Percentiles rank a stretch among this genome's conserved stretches.
Evolutionary conservation across 306 rosid genomes (phyloP).

Genomic region (Fragaria iinumae): DNA sequence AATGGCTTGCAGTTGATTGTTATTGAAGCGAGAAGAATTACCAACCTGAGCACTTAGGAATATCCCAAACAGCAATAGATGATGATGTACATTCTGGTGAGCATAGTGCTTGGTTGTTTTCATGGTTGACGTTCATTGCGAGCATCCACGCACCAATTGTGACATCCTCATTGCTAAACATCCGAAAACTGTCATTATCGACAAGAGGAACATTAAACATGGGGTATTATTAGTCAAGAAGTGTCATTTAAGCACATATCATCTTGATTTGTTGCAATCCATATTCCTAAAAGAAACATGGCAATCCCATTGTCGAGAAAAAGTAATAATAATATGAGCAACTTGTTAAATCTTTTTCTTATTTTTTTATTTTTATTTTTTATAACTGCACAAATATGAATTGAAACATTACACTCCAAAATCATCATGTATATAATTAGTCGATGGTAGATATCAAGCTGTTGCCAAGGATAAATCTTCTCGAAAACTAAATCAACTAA

Average conservation of each 20-base stretch:
- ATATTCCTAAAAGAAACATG: background rate
- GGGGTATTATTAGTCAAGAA: background rate
- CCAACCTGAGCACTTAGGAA: conserved; percentile 96
- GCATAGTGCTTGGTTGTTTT: conserved; percentile 71
- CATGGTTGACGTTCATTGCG: conserved; percentile 96
- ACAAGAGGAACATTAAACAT: conserved; percentile 21
- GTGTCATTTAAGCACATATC: background rate
- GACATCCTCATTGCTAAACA: conserved; percentile 99
- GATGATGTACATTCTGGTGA: conserved; percentile 59
- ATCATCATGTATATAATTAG: background rate
- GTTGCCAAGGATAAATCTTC: background rate
- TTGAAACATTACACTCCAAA: background rate
- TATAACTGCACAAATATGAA: background rate
- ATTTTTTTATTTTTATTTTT: no score
- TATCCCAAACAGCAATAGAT: conserved; percentile 96
- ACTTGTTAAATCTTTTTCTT: background rate
- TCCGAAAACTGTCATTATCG: conserved; percentile 69
- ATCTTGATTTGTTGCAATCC: background rate
- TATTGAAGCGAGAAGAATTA: conserved; percentile 23
- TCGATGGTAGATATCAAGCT: background rate
- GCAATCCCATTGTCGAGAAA: background rate
- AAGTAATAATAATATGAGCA: background rate
- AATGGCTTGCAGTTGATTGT: conserved; percentile 8
- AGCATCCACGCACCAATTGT: conserved; percentile 99
- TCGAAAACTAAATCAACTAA: background rate